A percentile compares a stretch with the other conserved stretches of the same genome.
These are phyloP conservation scores for Melocanna baccifera DNA, from an alignment of 176 grass and related monocot species.

Conservation along the genomic window DNA sequence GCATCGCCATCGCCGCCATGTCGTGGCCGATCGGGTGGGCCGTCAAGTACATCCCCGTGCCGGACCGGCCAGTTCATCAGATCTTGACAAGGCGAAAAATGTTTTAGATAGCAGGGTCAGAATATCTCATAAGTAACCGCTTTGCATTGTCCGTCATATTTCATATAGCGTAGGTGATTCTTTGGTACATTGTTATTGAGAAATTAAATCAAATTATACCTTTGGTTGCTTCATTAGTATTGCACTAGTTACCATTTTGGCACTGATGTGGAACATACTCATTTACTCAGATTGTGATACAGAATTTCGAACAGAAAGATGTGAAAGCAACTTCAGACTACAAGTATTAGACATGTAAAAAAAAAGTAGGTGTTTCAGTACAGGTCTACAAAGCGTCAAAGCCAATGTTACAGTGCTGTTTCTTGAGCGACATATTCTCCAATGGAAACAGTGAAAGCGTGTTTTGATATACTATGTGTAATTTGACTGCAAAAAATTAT, in stretches of 20 bases:
- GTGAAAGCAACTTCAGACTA: neutral
- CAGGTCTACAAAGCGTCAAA: no score
- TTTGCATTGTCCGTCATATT: neutral
- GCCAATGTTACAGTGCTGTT: neutral
- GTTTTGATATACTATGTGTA: neutral
- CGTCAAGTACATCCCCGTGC: slow-evolving; percentile 70
- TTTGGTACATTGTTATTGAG: neutral
- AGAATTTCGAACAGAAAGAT: neutral
- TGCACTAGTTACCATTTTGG: neutral
- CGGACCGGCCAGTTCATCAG: slow-evolving; percentile 13
- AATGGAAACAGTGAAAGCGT: no score
- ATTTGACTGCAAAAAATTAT: neutral
- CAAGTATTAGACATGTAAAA: no score
- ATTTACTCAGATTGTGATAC: neutral
- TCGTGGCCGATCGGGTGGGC: slow-evolving; percentile 78
- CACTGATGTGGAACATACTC: neutral
- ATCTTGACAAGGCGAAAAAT: neutral
- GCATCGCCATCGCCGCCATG: slow-evolving; percentile 61
- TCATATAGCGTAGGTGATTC: neutral
- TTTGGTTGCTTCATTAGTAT: neutral
- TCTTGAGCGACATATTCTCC: neutral
- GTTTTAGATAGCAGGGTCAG: no score
- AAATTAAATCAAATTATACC: neutral
- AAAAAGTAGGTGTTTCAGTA: no score
- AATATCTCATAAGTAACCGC: no score